A percentile compares a stretch with the other conserved stretches of the same genome.
Conservation (phyloP, 2,329 filamentous ascomycete genomes). For the Teratosphaeria viscida region DNA sequence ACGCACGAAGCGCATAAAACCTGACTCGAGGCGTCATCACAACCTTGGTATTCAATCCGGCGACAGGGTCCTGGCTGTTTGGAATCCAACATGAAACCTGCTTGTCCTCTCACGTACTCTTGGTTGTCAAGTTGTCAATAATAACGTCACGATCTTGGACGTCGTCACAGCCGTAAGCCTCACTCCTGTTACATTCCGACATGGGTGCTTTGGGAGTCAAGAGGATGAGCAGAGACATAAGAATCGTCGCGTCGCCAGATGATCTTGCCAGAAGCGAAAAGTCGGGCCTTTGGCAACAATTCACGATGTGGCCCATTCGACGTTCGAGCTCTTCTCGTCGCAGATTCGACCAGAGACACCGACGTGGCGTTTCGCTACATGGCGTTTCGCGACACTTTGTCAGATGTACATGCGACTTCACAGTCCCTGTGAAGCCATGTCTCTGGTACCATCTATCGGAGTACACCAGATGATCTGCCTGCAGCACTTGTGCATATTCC, state of each 20-base stretch:
- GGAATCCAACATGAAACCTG: not conserved
- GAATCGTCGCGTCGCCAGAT: not conserved
- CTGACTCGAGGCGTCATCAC: not conserved
- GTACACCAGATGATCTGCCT: not conserved
- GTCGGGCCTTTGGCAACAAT: not conserved
- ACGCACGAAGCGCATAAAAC: not conserved
- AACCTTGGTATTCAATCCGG: not conserved
- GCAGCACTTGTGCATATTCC: too few species aligned
- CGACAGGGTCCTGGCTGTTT: not conserved
- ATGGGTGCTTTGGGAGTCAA: not conserved
- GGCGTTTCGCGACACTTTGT: slow-evolving; percentile 4
- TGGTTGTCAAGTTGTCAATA: not conserved
- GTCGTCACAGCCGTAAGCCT: not conserved
- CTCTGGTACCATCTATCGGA: slow-evolving; percentile 12
- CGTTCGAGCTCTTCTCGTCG: not conserved
- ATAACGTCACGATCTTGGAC: not conserved
- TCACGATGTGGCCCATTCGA: not conserved
- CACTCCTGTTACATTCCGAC: not conserved
- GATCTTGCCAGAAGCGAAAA: not conserved
- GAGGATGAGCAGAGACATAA: not conserved
- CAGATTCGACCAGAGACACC: not conserved
- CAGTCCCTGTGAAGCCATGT: slow-evolving; percentile 10
- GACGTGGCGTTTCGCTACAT: not conserved
- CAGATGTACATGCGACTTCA: slow-evolving; percentile 8
- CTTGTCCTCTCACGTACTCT: not conserved